These are phyloP conservation scores for Irpex sp. DNA, from an alignment of 1,284 basidiomycete genomes.

Conservation along the genomic window DNA sequence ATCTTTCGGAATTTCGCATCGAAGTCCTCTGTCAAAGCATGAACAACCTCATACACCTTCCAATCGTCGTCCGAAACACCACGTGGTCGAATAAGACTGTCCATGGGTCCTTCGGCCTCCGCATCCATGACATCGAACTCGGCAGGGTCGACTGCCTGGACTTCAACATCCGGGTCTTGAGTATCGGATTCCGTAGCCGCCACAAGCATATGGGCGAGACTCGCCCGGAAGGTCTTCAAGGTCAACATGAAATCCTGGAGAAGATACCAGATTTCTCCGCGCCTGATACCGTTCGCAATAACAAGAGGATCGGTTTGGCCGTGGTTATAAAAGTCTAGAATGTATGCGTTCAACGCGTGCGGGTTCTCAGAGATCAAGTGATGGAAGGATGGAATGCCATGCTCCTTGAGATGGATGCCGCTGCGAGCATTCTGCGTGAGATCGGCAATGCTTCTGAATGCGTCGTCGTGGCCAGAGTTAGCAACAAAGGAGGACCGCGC, in stretches of 20 bases:
- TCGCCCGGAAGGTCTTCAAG: slow-evolving; percentile 40
- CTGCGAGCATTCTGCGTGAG: slow-evolving; percentile 46
- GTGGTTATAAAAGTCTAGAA: slow-evolving; percentile 65
- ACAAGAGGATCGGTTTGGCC: slow-evolving; percentile 50
- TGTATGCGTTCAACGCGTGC: slow-evolving; percentile 55
- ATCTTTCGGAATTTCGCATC: slow-evolving; percentile 38
- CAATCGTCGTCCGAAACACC: slow-evolving; percentile 47
- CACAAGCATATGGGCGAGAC: slow-evolving; percentile 38
- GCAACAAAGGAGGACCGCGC: slow-evolving; percentile 59
- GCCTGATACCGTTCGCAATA: slow-evolving; percentile 51
- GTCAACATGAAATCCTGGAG: slow-evolving; percentile 55
- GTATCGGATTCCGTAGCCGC: slow-evolving; percentile 22
- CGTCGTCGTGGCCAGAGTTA: slow-evolving; percentile 58
- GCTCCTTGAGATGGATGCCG: slow-evolving; percentile 52
- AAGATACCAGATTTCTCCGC: slow-evolving; percentile 60
- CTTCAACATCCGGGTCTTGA: neutral
- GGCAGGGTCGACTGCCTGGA: slow-evolving; percentile 20
- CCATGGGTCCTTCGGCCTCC: slow-evolving; percentile 16
- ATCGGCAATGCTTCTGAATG: slow-evolving; percentile 46
- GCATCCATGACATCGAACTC: slow-evolving; percentile 26
- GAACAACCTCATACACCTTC: slow-evolving; percentile 51
- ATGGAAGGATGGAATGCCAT: slow-evolving; percentile 55
- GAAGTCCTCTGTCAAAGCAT: slow-evolving; percentile 42
- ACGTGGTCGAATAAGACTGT: slow-evolving; percentile 28
- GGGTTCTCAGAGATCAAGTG: slow-evolving; percentile 31